These are phyloP conservation scores for Naganishia vishniacii DNA, from an alignment of 768 basidiomycete species.

Conservation along the genomic window DNA sequence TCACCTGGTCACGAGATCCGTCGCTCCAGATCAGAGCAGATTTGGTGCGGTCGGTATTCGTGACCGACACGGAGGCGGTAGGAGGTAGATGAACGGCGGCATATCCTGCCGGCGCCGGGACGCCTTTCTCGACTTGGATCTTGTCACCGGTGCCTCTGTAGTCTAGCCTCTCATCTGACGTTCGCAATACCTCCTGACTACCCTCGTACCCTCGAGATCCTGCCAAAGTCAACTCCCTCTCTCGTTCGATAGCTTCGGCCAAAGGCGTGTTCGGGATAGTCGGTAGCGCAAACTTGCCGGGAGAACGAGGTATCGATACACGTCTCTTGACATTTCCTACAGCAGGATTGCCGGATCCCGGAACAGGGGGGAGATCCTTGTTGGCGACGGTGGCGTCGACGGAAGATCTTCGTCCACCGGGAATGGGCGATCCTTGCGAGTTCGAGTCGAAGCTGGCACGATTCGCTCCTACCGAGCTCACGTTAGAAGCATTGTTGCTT, in stretches of 20 bases:
- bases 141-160: conserved; percentile 9
- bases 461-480: not conserved
- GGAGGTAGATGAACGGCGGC: conserved; percentile 3
- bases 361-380: conserved; percentile 24
- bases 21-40: conserved; percentile 20
- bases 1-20: conserved; percentile 3
- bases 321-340: conserved; percentile 4
- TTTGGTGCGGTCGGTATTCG: conserved; percentile 1
- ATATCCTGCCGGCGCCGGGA: not conserved
- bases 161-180: not conserved
- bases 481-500: not conserved
- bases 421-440: not conserved
- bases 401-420: not conserved
- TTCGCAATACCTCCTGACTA: not conserved
- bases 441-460: not conserved
- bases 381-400: not conserved
- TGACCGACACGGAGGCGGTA: not conserved
- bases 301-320: conserved; percentile 25
- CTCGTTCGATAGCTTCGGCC: conserved; percentile 15
- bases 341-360: not conserved
- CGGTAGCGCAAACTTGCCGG: conserved; percentile 23
- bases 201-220: not conserved
- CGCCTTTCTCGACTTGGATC: not conserved
- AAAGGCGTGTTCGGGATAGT: conserved; percentile 18
- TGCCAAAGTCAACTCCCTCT: conserved; percentile 8